Percentiles rank a stretch among this genome's conserved stretches.
Conservation (phyloP, 2,329 filamentous ascomycete genomes). For the Sphaerostilbella broomeana region DNA sequence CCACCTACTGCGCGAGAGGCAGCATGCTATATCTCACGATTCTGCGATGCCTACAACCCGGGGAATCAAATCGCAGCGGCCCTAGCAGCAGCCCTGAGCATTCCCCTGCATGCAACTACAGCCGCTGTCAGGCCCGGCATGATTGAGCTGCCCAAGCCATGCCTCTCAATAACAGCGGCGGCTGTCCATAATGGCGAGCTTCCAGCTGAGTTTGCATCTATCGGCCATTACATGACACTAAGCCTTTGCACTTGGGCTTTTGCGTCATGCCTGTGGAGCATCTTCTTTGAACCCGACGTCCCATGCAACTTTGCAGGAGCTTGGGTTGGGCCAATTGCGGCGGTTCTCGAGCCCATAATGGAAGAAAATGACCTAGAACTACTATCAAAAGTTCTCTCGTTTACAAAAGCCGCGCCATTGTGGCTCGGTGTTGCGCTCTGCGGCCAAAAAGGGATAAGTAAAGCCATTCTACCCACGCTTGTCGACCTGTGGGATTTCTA, state of each 20-base stretch:
- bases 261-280: not conserved
- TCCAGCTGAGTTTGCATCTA: not conserved
- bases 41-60: not conserved
- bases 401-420: not conserved
- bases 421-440: not conserved
- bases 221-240: not conserved
- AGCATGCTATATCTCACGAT: not conserved
- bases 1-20: not conserved
- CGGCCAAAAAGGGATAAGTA: not conserved
- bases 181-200: not conserved
- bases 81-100: not conserved
- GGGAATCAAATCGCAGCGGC: not conserved
- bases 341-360: not conserved
- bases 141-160: not conserved
- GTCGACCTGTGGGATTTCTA: not conserved
- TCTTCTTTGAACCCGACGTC: not conserved
- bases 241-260: not conserved
- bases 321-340: not conserved
- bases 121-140: not conserved
- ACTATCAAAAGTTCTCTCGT: not conserved
- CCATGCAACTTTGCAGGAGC: slow-evolving; percentile 2
- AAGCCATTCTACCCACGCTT: not conserved
- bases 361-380: not conserved
- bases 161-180: not conserved
- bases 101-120: not conserved